Evolutionary conservation across 768 basidiomycete species (phyloP).

Genomic region (Obba rivulosa): DNA sequence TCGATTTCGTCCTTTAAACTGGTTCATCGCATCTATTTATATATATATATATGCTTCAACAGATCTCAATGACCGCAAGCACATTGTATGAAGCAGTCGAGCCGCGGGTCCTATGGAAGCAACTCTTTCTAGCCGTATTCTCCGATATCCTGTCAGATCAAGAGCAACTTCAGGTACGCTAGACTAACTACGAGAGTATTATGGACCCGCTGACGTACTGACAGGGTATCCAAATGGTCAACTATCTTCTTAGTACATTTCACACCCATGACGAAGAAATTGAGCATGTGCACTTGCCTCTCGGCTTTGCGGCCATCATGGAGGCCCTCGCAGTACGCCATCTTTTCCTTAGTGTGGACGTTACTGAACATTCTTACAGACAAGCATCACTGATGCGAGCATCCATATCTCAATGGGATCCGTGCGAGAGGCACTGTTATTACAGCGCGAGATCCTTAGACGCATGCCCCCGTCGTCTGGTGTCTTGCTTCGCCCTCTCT

Average conservation of each 20-base stretch:
- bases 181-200: neutral
- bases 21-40: neutral
- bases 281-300: constrained; percentile 71
- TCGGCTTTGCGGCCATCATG: constrained; percentile 65
- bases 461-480: constrained; percentile 11
- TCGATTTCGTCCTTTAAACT: neutral
- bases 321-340: constrained; percentile 56
- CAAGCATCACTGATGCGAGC: neutral
- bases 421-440: constrained; percentile 7
- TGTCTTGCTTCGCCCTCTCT: constrained; percentile 14
- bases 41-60: neutral
- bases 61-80: constrained; percentile 79
- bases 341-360: neutral
- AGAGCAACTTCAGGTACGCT: constrained; percentile 42
- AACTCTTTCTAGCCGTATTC: constrained; percentile 55
- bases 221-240: constrained; percentile 51
- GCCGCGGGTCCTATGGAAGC: constrained; percentile 82
- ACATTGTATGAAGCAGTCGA: constrained; percentile 93
- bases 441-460: constrained; percentile 17
- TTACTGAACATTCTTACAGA: constrained; percentile 3
- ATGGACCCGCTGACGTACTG: neutral
- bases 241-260: constrained; percentile 72
- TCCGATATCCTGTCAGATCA: constrained; percentile 45
- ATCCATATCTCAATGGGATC: neutral
- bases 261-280: constrained; percentile 85